These are phyloP conservation scores for Diversispora epigaea DNA, from an alignment of 192 early-diverging fungal species.

Conservation along the genomic window DNA sequence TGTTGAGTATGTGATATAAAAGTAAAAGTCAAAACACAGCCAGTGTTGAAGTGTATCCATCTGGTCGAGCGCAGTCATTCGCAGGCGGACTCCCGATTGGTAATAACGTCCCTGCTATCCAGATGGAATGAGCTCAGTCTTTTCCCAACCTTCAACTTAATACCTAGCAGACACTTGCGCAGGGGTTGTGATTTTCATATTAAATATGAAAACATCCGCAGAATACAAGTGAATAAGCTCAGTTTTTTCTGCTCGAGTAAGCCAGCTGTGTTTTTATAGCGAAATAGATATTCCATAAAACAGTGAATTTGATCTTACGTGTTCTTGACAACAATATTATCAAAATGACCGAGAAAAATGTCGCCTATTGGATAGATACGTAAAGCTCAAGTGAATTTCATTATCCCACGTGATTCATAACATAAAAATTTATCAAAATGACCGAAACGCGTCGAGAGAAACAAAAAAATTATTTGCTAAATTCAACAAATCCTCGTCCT, in stretches of 20 bases:
- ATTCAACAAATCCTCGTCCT: slow-evolving; percentile 8
- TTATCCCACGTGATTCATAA: background rate
- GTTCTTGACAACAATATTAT: background rate
- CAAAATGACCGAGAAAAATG: too few species aligned
- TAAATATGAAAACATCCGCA: slow-evolving; percentile 26
- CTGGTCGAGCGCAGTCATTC: slow-evolving; percentile 25
- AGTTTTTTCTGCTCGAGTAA: slow-evolving; percentile 33
- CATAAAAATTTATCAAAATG: background rate
- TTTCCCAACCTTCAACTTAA: slow-evolving; percentile 5
- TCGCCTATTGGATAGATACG: too few species aligned
- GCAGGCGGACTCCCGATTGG: background rate
- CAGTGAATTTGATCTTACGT: background rate
- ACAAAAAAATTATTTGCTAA: slow-evolving; percentile 10
- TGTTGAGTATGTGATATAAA: too few species aligned
- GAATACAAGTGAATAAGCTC: slow-evolving; percentile 20
- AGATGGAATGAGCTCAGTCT: slow-evolving; percentile 16
- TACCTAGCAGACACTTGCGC: slow-evolving; percentile 10
- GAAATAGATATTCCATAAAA: background rate
- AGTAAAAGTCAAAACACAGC: background rate
- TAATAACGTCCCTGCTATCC: slow-evolving; percentile 10
- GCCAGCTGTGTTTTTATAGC: background rate
- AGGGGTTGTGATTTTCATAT: slow-evolving; percentile 23
- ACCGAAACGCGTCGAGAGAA: slow-evolving; percentile 15
- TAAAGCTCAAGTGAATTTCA: too few species aligned
- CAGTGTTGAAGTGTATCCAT: slow-evolving; percentile 23